Conservation (phyloP, 495 filamentous ascomycete species). For the Parmelia sp. region DNA sequence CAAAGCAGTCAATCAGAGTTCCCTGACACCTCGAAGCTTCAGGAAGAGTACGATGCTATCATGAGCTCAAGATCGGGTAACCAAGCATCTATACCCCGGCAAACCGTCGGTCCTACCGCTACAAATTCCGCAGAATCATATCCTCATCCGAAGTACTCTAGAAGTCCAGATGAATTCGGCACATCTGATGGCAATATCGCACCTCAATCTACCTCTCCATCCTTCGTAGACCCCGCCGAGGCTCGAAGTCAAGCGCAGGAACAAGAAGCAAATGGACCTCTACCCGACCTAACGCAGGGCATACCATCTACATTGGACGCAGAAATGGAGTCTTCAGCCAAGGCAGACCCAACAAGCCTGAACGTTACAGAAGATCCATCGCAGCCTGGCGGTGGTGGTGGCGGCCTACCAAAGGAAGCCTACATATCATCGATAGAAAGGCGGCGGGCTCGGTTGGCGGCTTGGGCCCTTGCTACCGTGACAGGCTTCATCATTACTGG, state of each 20-base stretch:
- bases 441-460: slow-evolving; percentile 62
- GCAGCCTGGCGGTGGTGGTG: slow-evolving; percentile 44
- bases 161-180: slow-evolving; percentile 42
- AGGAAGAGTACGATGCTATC: slow-evolving; percentile 16
- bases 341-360: slow-evolving; percentile 37
- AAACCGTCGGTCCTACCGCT: neutral
- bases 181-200: slow-evolving; percentile 37
- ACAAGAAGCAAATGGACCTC: slow-evolving; percentile 39
- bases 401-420: slow-evolving; percentile 69
- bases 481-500: slow-evolving; percentile 46
- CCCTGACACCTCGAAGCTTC: slow-evolving; percentile 19
- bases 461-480: slow-evolving; percentile 54
- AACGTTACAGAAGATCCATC: slow-evolving; percentile 54
- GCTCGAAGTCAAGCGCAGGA: slow-evolving; percentile 27
- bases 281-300: slow-evolving; percentile 85
- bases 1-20: slow-evolving; percentile 6
- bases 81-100: neutral
- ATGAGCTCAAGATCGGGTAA: slow-evolving; percentile 3
- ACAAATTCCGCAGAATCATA: slow-evolving; percentile 8
- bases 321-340: slow-evolving; percentile 52
- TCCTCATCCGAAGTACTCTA: slow-evolving; percentile 33
- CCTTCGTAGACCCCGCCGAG: slow-evolving; percentile 20
- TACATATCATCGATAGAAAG: slow-evolving; percentile 89
- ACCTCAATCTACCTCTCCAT: slow-evolving; percentile 29
- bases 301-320: slow-evolving; percentile 76